These are phyloP conservation scores for Russula brevipes DNA, from an alignment of 768 basidiomycete species.

Conservation along the genomic window DNA sequence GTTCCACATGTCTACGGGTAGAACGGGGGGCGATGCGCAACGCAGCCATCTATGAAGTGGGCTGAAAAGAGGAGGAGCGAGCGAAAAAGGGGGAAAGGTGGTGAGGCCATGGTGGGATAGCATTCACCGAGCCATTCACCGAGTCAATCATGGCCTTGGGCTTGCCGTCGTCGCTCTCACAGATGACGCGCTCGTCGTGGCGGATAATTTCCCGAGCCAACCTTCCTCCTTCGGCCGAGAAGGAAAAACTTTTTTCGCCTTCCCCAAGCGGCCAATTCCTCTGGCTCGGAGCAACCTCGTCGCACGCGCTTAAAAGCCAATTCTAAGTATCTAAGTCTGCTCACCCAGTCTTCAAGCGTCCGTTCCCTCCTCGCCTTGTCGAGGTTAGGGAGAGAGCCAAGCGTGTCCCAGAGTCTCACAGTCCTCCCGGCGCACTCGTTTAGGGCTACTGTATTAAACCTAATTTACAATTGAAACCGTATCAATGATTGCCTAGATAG, in stretches of 20 bases:
- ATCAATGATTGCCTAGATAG: background rate
- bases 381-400: too few species aligned
- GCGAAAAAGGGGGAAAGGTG: slow-evolving; percentile 2
- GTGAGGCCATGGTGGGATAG: slow-evolving; percentile 7
- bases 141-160: slow-evolving; percentile 36
- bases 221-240: too few species aligned
- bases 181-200: background rate
- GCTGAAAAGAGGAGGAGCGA: background rate
- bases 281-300: slow-evolving; percentile 24
- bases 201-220: slow-evolving; percentile 24
- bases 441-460: too few species aligned
- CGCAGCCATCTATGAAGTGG: slow-evolving; percentile 16
- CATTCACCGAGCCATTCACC: slow-evolving; percentile 55
- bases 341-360: background rate
- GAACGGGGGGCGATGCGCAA: slow-evolving; percentile 15
- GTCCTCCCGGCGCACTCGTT: background rate
- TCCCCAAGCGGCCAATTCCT: background rate
- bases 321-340: background rate
- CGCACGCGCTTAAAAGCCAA: background rate
- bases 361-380: background rate
- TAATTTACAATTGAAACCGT: background rate
- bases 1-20: slow-evolving; percentile 26
- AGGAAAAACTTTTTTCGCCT: slow-evolving; percentile 18
- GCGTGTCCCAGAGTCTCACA: background rate
- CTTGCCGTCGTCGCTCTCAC: too few species aligned